Conservation (phyloP, 177 flowering plant species). For the Tripterygium wilfordii region DNA sequence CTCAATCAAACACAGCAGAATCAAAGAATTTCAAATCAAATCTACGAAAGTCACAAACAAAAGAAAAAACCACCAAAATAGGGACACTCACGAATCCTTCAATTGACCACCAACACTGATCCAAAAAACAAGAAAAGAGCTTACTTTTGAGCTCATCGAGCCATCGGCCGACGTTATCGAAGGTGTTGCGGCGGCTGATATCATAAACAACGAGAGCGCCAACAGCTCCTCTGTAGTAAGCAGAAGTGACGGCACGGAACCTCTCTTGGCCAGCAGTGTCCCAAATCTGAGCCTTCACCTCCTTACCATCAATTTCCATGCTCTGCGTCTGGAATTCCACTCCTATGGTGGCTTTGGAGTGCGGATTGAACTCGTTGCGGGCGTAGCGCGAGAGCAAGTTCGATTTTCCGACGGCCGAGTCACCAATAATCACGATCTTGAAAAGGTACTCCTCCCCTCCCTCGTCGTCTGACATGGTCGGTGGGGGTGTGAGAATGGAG, state of each 20-base stretch:
- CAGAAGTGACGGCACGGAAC: slow-evolving; percentile 40
- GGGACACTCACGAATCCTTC: too few species aligned
- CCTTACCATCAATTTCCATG: slow-evolving; percentile 35
- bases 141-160: slow-evolving; percentile 38
- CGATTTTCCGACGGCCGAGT: slow-evolving; percentile 36
- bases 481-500: slow-evolving; percentile 6
- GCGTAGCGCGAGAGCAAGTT: slow-evolving; percentile 35
- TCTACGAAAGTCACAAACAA: too few species aligned
- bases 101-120: too few species aligned
- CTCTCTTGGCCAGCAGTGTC: slow-evolving; percentile 42
- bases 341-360: slow-evolving; percentile 38
- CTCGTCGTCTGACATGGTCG: slow-evolving; percentile 23
- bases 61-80: too few species aligned
- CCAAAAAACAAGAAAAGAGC: background rate
- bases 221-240: slow-evolving; percentile 36
- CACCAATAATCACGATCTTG: slow-evolving; percentile 38
- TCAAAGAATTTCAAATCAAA: background rate
- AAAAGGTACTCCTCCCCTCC: slow-evolving; percentile 38
- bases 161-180: slow-evolving; percentile 32
- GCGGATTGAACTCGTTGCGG: slow-evolving; percentile 33
- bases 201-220: slow-evolving; percentile 36
- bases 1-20: background rate
- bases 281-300: slow-evolving; percentile 44
- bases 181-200: slow-evolving; percentile 27
- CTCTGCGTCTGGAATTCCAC: slow-evolving; percentile 41